phyloP scores from a whole-genome alignment of 169 alveolate genomes.

The Blepharisma undulans region DNA sequence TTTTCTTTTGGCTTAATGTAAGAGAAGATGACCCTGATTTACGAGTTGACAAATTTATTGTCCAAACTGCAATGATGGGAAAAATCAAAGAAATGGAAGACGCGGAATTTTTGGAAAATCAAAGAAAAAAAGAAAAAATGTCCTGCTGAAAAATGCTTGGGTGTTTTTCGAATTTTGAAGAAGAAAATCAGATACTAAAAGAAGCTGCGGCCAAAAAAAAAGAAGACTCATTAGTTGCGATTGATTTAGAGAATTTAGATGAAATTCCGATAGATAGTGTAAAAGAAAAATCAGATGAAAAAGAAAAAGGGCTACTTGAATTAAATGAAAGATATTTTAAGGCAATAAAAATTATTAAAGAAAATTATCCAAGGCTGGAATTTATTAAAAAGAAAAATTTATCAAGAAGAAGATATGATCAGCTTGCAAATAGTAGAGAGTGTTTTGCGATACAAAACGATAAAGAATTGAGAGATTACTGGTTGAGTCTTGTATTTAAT shows the following conservation, averaged over 20 bases:
- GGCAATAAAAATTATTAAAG: neutral
- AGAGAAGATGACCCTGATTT: constrained; percentile 11
- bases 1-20: neutral
- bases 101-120: neutral
- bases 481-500: neutral
- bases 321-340: neutral
- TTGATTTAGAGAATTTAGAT: neutral
- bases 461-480: neutral
- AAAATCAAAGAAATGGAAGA: neutral
- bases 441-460: neutral
- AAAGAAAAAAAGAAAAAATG: neutral
- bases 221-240: neutral
- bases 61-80: neutral
- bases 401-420: neutral
- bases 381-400: too few species aligned
- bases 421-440: neutral
- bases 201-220: neutral
- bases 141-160: neutral
- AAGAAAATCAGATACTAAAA: neutral
- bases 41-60: neutral
- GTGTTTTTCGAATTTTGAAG: neutral
- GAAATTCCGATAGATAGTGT: neutral
- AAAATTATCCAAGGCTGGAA: neutral
- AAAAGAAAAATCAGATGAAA: neutral
- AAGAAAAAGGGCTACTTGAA: neutral